phyloP scores from a whole-genome alignment of 2,329 filamentous ascomycete genomes.

The Fusarium tupiense region DNA sequence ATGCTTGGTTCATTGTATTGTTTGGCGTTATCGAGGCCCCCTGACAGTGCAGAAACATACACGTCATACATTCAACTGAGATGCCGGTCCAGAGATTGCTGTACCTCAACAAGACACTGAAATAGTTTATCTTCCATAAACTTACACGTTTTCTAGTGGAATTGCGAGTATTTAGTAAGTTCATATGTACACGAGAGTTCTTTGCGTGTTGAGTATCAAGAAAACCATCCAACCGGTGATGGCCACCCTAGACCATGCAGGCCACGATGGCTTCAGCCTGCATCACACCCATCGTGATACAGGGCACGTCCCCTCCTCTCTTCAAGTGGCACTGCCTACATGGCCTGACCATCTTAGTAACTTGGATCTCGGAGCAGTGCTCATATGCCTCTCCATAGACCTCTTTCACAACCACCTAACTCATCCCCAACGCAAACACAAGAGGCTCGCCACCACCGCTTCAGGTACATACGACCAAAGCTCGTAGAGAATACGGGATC shows the following conservation, averaged over 20 bases:
- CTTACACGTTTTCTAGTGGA: background rate
- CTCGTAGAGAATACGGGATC: constrained; percentile 32
- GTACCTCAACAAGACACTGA: background rate
- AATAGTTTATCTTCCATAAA: background rate
- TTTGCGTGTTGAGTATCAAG: background rate
- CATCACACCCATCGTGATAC: background rate
- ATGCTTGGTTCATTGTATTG: background rate
- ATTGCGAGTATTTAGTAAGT: no score
- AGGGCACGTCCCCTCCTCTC: background rate
- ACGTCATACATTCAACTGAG: background rate
- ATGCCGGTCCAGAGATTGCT: background rate
- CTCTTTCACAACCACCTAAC: no score
- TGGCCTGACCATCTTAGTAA: no score
- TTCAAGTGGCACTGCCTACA: background rate
- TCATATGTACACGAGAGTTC: background rate
- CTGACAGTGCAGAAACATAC: background rate
- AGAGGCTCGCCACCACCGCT: background rate
- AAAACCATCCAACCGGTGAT: background rate
- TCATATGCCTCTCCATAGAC: background rate
- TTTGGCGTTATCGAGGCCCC: background rate
- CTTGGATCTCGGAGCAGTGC: background rate
- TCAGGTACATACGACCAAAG: constrained; percentile 15
- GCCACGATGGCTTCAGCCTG: background rate
- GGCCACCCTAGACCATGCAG: background rate
- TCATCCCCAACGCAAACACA: background rate